A percentile compares a stretch with the other conserved stretches of the same genome.
Conservation (phyloP, 345 rosid genomes). For the Excoecaria agallocha region DNA sequence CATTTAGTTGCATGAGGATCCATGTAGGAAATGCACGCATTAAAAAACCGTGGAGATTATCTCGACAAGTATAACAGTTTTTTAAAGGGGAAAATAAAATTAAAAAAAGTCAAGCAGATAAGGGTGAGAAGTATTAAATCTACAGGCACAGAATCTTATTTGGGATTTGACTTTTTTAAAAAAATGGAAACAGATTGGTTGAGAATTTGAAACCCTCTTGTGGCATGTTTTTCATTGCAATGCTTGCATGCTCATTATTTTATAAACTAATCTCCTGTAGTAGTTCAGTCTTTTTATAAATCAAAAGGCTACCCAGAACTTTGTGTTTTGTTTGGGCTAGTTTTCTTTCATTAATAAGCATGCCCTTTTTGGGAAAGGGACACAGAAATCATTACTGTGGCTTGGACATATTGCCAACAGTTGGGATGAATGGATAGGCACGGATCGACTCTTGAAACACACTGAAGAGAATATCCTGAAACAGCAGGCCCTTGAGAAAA, state of each 20-base stretch:
- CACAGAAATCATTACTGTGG: conserved; percentile 33
- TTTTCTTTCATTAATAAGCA: conserved; percentile 37
- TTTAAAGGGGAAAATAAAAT: not conserved
- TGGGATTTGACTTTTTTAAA: not conserved
- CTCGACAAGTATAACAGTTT: not conserved
- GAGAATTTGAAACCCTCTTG: not conserved
- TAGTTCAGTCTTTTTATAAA: not conserved
- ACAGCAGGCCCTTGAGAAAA: conserved; percentile 34
- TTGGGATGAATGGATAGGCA: conserved; percentile 40
- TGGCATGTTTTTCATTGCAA: not conserved
- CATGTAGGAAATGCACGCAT: not conserved
- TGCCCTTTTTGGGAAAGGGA: conserved; percentile 32
- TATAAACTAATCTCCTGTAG: not conserved
- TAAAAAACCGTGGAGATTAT: not conserved
- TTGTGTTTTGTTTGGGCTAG: conserved; percentile 8
- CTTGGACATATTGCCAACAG: conserved; percentile 47
- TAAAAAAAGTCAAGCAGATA: not conserved
- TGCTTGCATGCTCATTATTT: not conserved
- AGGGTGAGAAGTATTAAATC: not conserved
- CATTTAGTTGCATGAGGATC: not conserved
- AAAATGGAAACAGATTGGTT: not conserved
- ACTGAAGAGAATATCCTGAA: conserved; percentile 31
- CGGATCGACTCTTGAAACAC: conserved; percentile 29
- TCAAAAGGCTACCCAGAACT: conserved; percentile 18
- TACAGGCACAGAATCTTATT: not conserved